Percentiles rank a stretch among this genome's conserved stretches.
Conservation (phyloP, 345 rosid genomes). For the Hibiscus syriacus region DNA sequence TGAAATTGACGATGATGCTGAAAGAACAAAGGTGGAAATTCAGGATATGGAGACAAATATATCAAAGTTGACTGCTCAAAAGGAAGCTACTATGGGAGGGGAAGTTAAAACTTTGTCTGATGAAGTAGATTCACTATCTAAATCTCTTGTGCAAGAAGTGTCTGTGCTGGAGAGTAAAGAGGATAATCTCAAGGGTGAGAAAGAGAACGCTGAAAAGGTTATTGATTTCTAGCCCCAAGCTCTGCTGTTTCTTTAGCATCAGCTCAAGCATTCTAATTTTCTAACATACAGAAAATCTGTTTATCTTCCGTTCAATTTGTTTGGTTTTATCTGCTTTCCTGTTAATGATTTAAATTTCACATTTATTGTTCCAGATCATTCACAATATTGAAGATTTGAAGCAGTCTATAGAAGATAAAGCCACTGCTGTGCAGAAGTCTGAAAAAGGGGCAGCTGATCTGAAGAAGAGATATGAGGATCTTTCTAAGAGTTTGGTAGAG, state of each 20-base stretch:
- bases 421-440: constrained; percentile 59
- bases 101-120: constrained; percentile 68
- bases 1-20: constrained; percentile 47
- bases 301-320: neutral
- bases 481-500: constrained; percentile 61
- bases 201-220: constrained; percentile 72
- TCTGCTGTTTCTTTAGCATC: constrained; percentile 6
- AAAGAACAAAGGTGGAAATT: constrained; percentile 33
- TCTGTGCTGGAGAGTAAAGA: constrained; percentile 70
- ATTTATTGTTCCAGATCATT: constrained; percentile 45
- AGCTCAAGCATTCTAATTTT: constrained; percentile 5
- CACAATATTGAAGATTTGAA: constrained; percentile 68
- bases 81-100: constrained; percentile 89
- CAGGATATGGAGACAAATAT: constrained; percentile 59
- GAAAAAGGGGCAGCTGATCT: constrained; percentile 84
- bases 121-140: constrained; percentile 68
- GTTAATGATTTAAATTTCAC: constrained; percentile 3
- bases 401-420: constrained; percentile 64
- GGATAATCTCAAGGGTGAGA: constrained; percentile 68
- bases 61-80: constrained; percentile 57
- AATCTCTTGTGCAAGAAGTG: constrained; percentile 60
- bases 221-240: neutral
- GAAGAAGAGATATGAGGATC: constrained; percentile 57
- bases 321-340: neutral
- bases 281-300: neutral